phyloP scores from a whole-genome alignment of 345 rosid genomes.

The Microthlaspi erraticum region DNA sequence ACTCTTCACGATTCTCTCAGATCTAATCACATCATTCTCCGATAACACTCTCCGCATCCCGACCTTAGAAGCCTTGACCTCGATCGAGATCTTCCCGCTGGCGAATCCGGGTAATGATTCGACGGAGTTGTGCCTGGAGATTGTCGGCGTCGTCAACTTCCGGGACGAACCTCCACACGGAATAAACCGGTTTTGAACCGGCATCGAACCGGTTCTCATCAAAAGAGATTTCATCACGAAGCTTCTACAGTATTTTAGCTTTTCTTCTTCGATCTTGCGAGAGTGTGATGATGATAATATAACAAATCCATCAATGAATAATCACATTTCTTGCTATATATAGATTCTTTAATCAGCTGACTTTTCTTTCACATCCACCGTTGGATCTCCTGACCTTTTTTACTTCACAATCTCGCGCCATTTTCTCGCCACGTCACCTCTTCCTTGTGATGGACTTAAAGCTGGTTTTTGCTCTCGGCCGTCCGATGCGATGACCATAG shows the following conservation, averaged over 20 bases:
- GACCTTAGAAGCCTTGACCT: slow-evolving; percentile 40
- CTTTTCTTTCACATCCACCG: slow-evolving; percentile 20
- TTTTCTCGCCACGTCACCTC: not conserved
- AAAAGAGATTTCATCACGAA: slow-evolving; percentile 60
- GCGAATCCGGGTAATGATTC: slow-evolving; percentile 49
- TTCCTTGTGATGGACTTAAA: slow-evolving; percentile 18
- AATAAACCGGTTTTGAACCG: slow-evolving; percentile 40
- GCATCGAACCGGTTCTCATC: slow-evolving; percentile 63
- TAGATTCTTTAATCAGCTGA: slow-evolving; percentile 26
- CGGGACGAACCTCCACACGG: too few species aligned
- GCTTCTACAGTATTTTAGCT: not conserved
- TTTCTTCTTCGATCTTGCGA: not conserved
- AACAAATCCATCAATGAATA: not conserved
- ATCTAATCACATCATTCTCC: slow-evolving; percentile 54
- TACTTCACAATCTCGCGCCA: not conserved
- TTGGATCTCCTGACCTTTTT: slow-evolving; percentile 27
- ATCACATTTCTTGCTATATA: slow-evolving; percentile 28
- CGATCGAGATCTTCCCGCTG: slow-evolving; percentile 53
- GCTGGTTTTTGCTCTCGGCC: slow-evolving; percentile 27
- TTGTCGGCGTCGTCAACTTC: slow-evolving; percentile 27
- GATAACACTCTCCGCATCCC: slow-evolving; percentile 61
- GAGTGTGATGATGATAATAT: slow-evolving; percentile 8
- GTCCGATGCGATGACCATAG: slow-evolving; percentile 52
- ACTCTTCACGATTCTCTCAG: slow-evolving; percentile 35
- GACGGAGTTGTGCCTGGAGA: slow-evolving; percentile 52